Conservation (phyloP, 805 yeast species). For the Saturnispora hagleri region DNA sequence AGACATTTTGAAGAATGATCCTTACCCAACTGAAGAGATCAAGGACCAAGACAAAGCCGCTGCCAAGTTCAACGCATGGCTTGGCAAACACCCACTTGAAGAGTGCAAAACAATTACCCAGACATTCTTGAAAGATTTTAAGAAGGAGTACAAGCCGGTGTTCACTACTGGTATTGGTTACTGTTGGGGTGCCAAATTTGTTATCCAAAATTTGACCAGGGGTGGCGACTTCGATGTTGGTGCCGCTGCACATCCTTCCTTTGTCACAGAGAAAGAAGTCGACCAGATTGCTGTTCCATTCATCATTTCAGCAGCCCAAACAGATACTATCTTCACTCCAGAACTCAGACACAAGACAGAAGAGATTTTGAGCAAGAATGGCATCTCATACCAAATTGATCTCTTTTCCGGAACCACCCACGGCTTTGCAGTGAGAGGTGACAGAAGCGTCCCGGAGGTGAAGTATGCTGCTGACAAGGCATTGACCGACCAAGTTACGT, state of each 20-base stretch:
- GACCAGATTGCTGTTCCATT: constrained; percentile 51
- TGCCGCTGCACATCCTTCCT: constrained; percentile 81
- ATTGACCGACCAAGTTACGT: constrained; percentile 36
- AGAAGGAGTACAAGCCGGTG: constrained; percentile 33
- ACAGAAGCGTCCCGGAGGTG: constrained; percentile 41
- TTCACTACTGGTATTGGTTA: constrained; percentile 60
- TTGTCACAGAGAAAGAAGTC: constrained; percentile 57
- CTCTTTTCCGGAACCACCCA: constrained; percentile 58
- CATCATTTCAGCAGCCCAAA: constrained; percentile 66
- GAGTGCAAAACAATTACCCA: constrained; percentile 40
- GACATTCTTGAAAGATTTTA: constrained; percentile 37
- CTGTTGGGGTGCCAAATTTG: constrained; percentile 78
- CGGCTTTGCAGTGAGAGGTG: constrained; percentile 80
- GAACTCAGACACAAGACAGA: constrained; percentile 60
- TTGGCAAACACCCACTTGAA: constrained; percentile 27
- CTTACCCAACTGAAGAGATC: constrained; percentile 26
- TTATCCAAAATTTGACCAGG: constrained; percentile 39
- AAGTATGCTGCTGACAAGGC: constrained; percentile 63
- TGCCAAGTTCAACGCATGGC: constrained; percentile 36
- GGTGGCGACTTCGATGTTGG: constrained; percentile 39
- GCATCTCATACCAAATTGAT: constrained; percentile 49
- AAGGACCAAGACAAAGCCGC: constrained; percentile 8
- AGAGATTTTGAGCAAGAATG: constrained; percentile 37
- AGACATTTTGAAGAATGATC: constrained; percentile 57
- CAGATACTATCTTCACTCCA: constrained; percentile 50